These are phyloP conservation scores for Kokia cookei DNA, from an alignment of 441 rosid species.

Conservation along the genomic window DNA sequence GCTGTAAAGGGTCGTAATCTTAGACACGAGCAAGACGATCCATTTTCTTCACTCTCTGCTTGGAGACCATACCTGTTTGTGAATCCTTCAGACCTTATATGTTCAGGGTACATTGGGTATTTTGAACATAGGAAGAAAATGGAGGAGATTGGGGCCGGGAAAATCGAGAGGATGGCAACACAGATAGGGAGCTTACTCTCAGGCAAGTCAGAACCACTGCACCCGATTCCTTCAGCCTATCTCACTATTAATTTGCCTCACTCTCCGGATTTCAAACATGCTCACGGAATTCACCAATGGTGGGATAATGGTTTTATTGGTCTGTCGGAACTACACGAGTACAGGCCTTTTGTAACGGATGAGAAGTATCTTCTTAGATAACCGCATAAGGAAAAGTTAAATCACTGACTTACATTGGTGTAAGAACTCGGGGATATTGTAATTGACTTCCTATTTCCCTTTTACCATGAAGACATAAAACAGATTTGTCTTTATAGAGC, in stretches of 20 bases:
- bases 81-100: conserved; percentile 37
- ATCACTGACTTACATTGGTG: not conserved
- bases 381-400: not conserved
- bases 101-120: conserved; percentile 39
- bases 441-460: not conserved
- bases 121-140: conserved; percentile 38
- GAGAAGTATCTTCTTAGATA: not conserved
- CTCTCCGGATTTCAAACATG: conserved; percentile 25
- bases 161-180: conserved; percentile 31
- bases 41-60: conserved; percentile 23
- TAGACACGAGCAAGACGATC: conserved; percentile 13
- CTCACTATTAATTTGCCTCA: conserved; percentile 20
- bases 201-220: conserved; percentile 31
- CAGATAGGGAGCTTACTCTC: conserved; percentile 23
- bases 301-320: conserved; percentile 29
- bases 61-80: conserved; percentile 39
- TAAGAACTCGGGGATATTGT: not conserved
- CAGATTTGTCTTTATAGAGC: not conserved
- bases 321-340: conserved; percentile 23
- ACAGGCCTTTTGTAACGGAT: not conserved
- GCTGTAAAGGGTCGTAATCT: conserved; percentile 26
- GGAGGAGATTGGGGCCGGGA: conserved; percentile 36
- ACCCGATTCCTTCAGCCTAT: conserved; percentile 34
- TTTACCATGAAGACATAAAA: not conserved
- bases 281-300: conserved; percentile 47